These are phyloP conservation scores for Pseudopyricularia javanii DNA, from an alignment of 2,329 filamentous ascomycete species.

Conservation along the genomic window DNA sequence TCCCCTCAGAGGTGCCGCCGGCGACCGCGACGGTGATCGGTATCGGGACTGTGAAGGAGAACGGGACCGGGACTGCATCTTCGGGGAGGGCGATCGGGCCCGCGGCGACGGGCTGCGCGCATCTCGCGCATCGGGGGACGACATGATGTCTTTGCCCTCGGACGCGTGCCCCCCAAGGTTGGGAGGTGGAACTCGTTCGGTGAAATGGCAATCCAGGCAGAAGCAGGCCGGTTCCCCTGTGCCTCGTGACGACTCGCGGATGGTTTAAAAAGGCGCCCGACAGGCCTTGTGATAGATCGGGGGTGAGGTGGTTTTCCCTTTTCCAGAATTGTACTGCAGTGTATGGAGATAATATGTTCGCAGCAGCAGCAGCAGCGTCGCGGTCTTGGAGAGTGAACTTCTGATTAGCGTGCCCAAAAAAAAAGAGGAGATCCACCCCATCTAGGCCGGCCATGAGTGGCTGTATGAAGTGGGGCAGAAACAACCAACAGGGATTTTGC, in stretches of 20 bases:
- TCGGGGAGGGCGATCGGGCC: constrained; percentile 1
- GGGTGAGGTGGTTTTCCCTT: too few species aligned
- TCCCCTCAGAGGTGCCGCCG: neutral
- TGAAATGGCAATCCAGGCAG: neutral
- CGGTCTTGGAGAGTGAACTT: neutral
- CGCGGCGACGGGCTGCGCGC: neutral
- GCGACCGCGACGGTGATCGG: constrained; percentile 4
- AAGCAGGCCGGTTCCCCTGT: too few species aligned
- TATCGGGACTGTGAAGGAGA: constrained; percentile 1
- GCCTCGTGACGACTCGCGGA: too few species aligned
- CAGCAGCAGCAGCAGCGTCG: neutral
- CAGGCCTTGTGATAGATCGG: too few species aligned
- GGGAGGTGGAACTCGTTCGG: neutral
- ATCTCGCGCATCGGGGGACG: neutral
- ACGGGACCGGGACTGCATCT: neutral
- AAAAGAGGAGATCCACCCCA: neutral
- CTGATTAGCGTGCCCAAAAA: neutral
- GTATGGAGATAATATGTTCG: too few species aligned
- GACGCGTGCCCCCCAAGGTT: neutral
- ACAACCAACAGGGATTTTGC: neutral
- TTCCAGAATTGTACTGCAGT: too few species aligned
- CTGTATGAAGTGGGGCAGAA: neutral
- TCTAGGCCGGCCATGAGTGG: neutral
- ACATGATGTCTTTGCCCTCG: neutral
- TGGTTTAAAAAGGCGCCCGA: too few species aligned